Percentiles rank a stretch among this genome's conserved stretches.
phyloP scores from a whole-genome alignment of 2,329 filamentous ascomycete genomes.

The Tolypocladium cylindrosporum region DNA sequence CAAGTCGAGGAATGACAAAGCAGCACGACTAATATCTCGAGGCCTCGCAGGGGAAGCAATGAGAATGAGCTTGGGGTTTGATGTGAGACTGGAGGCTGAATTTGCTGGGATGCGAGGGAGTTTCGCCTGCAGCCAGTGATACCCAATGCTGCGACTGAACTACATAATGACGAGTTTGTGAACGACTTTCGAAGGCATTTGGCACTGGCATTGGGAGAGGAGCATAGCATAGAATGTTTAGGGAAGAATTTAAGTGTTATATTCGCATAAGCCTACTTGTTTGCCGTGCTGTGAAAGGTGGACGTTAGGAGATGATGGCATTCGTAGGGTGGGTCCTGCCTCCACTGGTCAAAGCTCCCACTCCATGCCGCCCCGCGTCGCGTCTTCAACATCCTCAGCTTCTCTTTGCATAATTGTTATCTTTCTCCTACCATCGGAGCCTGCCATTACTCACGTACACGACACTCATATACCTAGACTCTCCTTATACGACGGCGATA shows the following conservation, averaged over 20 bases:
- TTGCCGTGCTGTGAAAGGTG: not conserved
- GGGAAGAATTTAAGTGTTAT: not conserved
- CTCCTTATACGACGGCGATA: not conserved
- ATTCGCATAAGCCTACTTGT: not conserved
- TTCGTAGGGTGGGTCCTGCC: not conserved
- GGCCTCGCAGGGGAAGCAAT: not conserved
- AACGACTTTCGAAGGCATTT: not conserved
- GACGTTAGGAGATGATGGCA: not conserved
- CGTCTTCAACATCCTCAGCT: not conserved
- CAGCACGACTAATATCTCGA: not conserved
- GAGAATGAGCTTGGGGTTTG: not conserved
- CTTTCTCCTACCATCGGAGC: not conserved
- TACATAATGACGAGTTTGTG: not conserved
- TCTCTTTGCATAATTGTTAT: not conserved
- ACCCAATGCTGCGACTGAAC: not conserved
- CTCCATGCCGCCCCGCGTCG: not conserved
- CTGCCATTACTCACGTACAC: not conserved
- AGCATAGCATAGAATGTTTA: not conserved
- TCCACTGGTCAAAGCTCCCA: not conserved
- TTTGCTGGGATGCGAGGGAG: not conserved
- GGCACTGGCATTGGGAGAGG: not conserved
- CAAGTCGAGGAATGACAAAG: constrained; percentile 1
- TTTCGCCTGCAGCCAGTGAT: not conserved
- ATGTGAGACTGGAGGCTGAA: not conserved
- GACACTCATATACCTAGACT: not conserved